These are phyloP conservation scores for Ophiostoma perfectum DNA, from an alignment of 2,329 filamentous ascomycete species.

Conservation along the genomic window DNA sequence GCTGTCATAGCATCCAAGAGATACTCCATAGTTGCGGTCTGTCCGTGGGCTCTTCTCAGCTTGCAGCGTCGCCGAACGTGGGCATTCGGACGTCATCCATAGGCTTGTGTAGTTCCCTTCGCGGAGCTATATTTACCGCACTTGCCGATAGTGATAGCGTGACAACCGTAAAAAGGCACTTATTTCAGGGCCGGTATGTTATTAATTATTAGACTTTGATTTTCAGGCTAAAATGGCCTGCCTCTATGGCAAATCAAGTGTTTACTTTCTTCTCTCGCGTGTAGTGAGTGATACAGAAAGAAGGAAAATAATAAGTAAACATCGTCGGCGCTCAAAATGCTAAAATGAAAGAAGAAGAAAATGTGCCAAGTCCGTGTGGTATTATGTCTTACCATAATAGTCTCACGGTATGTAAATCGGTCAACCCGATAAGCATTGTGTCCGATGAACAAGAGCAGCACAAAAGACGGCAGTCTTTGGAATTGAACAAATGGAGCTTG, in stretches of 20 bases:
- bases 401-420: conserved; percentile 1
- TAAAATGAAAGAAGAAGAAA: not conserved
- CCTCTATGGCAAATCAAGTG: not conserved
- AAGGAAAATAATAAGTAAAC: not conserved
- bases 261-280: too few relatives aligned
- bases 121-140: not conserved
- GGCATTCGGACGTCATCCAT: not conserved
- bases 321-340: too few relatives aligned
- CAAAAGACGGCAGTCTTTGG: not conserved
- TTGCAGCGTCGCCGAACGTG: not conserved
- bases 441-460: not conserved
- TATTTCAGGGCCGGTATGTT: too few relatives aligned
- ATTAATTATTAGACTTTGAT: too few relatives aligned
- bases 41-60: not conserved
- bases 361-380: not conserved
- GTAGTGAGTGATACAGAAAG: too few relatives aligned
- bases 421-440: not conserved
- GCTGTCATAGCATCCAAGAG: not conserved
- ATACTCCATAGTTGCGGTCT: not conserved
- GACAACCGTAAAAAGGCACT: too few relatives aligned
- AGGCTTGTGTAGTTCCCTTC: not conserved
- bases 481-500: not conserved
- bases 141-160: not conserved
- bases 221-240: too few relatives aligned
- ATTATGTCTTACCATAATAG: not conserved